Percentiles rank a stretch among this genome's conserved stretches.
Evolutionary conservation across 2,329 filamentous ascomycete genomes (phyloP).

Genomic region (Pseudohalonectria lignicola): DNA sequence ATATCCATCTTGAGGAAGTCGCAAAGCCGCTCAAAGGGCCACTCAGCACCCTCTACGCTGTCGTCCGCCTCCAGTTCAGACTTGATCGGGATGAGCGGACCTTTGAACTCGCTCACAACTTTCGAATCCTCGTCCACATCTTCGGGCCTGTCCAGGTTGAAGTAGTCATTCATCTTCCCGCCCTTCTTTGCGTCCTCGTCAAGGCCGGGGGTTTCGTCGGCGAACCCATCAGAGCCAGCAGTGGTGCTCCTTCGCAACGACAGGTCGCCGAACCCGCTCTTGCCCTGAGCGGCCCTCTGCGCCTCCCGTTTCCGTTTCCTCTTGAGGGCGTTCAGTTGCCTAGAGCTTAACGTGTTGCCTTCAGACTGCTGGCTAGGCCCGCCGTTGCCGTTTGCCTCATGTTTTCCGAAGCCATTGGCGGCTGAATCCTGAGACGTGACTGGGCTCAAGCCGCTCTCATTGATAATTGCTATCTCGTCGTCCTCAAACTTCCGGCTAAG

Average conservation of each 20-base stretch:
- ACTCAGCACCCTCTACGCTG: conserved; percentile 68
- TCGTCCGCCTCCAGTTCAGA: conserved; percentile 73
- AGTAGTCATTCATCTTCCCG: conserved; percentile 69
- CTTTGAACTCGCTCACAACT: conserved; percentile 92
- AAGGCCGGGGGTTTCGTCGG: conserved; percentile 44
- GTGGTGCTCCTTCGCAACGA: conserved; percentile 54
- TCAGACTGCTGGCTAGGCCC: conserved; percentile 24
- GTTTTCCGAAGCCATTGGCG: conserved; percentile 2
- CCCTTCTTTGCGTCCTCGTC: conserved; percentile 47
- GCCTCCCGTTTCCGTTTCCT: conserved; percentile 86
- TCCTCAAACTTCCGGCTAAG: conserved; percentile 78
- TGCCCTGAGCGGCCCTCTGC: conserved; percentile 75
- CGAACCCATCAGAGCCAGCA: conserved; percentile 48
- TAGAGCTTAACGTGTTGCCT: conserved; percentile 70
- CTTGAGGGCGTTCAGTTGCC: conserved; percentile 90
- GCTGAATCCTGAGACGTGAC: conserved; percentile 31
- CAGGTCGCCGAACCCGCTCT: conserved; percentile 81
- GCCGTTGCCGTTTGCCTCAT: conserved; percentile 18
- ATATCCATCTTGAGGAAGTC: conserved; percentile 90
- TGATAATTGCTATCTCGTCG: conserved; percentile 58
- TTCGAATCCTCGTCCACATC: conserved; percentile 83
- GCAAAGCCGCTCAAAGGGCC: conserved; percentile 90
- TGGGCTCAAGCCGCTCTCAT: conserved; percentile 41
- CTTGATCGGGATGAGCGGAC: conserved; percentile 68
- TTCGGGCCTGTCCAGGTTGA: conserved; percentile 69